A percentile compares a stretch with the other conserved stretches of the same genome.
These are phyloP conservation scores for Magnusiomyces paraingens DNA, from an alignment of 1,139 yeast species.

Conservation along the genomic window DNA sequence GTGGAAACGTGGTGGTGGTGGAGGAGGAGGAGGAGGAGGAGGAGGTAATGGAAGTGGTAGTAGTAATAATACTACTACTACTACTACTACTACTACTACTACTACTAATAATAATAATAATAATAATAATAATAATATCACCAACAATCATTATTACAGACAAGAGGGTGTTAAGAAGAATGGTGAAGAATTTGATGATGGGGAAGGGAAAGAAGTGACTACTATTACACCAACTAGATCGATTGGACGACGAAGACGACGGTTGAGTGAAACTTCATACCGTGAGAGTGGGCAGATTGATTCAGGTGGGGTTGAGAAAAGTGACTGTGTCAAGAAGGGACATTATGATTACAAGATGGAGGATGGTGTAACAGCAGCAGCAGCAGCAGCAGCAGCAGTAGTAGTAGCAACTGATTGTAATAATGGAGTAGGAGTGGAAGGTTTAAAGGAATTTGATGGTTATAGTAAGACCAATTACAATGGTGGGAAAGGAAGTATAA, in stretches of 20 bases:
- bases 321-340: background rate
- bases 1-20: background rate
- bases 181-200: background rate
- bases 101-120: too few species aligned
- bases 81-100: background rate
- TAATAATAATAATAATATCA: too few species aligned
- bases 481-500: too few species aligned
- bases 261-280: background rate
- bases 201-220: background rate
- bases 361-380: too few species aligned
- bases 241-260: background rate
- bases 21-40: background rate
- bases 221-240: background rate
- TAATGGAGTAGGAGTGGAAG: too few species aligned
- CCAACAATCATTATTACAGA: background rate
- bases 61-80: too few species aligned
- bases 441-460: too few species aligned
- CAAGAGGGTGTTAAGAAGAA: background rate
- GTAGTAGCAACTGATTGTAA: too few species aligned
- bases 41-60: background rate
- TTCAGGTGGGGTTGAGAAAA: background rate
- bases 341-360: background rate
- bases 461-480: too few species aligned
- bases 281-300: background rate
- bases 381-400: too few species aligned